A percentile compares a stretch with the other conserved stretches of the same genome.
These are phyloP conservation scores for Ceratobasidium theobromae DNA, from an alignment of 1,284 basidiomycete genomes.

Conservation along the genomic window DNA sequence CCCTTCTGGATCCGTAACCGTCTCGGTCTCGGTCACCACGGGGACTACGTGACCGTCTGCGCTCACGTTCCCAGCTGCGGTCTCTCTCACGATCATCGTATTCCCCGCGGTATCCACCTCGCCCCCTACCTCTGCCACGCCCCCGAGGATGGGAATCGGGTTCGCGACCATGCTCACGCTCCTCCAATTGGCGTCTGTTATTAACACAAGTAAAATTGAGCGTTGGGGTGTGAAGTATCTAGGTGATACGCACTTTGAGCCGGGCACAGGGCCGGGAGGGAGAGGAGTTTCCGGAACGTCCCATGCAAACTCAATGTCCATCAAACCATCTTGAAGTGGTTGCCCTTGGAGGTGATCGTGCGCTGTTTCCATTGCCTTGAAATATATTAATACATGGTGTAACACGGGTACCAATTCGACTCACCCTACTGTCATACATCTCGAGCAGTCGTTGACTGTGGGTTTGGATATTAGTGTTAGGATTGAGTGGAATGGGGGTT, in stretches of 20 bases:
- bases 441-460: slow-evolving; percentile 80
- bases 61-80: slow-evolving; percentile 24
- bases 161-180: slow-evolving; percentile 43
- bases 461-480: not conserved
- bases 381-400: slow-evolving; percentile 14
- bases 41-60: slow-evolving; percentile 20
- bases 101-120: slow-evolving; percentile 13
- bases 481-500: not conserved
- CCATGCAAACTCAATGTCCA: slow-evolving; percentile 90
- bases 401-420: slow-evolving; percentile 38
- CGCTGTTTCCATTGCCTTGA: slow-evolving; percentile 72
- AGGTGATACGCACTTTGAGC: slow-evolving; percentile 38
- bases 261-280: slow-evolving; percentile 45
- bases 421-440: slow-evolving; percentile 82
- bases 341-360: slow-evolving; percentile 78
- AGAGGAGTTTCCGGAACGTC: slow-evolving; percentile 55
- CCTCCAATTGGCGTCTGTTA: slow-evolving; percentile 12
- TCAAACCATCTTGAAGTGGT: slow-evolving; percentile 78
- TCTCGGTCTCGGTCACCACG: slow-evolving; percentile 13
- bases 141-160: slow-evolving; percentile 50
- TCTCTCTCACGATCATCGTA: slow-evolving; percentile 25
- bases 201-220: not conserved
- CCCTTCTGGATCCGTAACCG: slow-evolving; percentile 6
- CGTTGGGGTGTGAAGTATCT: slow-evolving; percentile 22
- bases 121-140: slow-evolving; percentile 44